Percentiles rank a stretch among this genome's conserved stretches.
phyloP scores from a whole-genome alignment of 257 asterid genomes.

The Capsicum baccatum region DNA sequence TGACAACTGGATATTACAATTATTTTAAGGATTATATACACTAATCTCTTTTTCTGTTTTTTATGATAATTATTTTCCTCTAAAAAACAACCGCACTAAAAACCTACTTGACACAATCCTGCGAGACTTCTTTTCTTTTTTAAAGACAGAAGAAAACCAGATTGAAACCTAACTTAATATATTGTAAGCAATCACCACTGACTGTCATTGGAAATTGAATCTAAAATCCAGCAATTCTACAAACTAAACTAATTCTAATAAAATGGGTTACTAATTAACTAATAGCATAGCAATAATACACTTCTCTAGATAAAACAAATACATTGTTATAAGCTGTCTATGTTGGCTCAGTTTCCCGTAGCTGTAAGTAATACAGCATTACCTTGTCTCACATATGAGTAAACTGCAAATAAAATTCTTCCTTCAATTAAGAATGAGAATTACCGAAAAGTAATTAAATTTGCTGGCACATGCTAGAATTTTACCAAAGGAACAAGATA shows the following conservation, averaged over 20 bases:
- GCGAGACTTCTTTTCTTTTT: background rate
- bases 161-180: background rate
- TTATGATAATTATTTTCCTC: background rate
- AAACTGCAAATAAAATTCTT: conserved; percentile 5
- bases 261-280: background rate
- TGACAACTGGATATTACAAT: background rate
- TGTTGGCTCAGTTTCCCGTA: background rate
- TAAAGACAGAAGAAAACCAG: background rate
- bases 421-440: background rate
- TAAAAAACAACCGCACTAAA: background rate
- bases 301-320: background rate
- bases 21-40: conserved; percentile 16
- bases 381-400: background rate
- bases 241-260: background rate
- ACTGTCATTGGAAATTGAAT: background rate
- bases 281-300: background rate
- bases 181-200: background rate
- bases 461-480: background rate
- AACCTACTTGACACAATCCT: background rate
- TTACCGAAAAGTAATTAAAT: background rate
- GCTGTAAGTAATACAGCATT: conserved; percentile 18
- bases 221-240: conserved; percentile 12
- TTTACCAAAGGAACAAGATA: background rate
- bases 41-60: background rate
- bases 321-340: background rate